Evolutionary conservation across 1,139 yeast species (phyloP), one percentile per base, ranked within the genome.

Genomic region (Magnusiomyces ingens): DNA sequence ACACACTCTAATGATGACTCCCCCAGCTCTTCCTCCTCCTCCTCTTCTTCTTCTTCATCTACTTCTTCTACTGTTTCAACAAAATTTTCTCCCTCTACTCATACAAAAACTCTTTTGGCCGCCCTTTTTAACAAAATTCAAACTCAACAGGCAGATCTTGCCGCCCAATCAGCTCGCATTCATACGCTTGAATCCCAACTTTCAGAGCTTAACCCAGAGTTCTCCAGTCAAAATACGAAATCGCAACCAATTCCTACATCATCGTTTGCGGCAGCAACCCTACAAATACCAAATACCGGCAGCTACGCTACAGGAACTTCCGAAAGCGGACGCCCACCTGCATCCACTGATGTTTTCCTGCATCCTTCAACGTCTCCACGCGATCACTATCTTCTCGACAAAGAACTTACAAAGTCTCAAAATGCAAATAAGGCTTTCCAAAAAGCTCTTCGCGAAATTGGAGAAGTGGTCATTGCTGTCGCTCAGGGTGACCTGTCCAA

Each of bases 401-500:
- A 71, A 35, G 75, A 72, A 58, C 74, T 82, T 50, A 76, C 78
- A 37, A 76, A 80, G 40, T 76, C 82, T 21, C 81, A 78, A 61
- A 74, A 76, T 53, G 88, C 90, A 45, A 85, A 86, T 67, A 78
- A 80, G 57, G 91, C 91, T 1, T 86, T 85, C 69, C 85, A 83
- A 64, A 80, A 81, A 63, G 93, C 94, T 1, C 71, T 86, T 45
- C 76, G 82, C 55, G 95, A 87, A 63, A 84, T 87, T 38, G 93
- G 93, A 48, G 84, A 86, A 21, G 93, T 87, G 42, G 89, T 87
- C 40, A 82, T 85, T 46, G 84, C 90, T 8, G 94, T 87, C 21
- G 91, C 95, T 29, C 83, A 82, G 78, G 96, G 96, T 52, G 95
- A 87, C 64, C 74, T 87, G 61, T 79, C 88, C 36, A 86, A 85